Evolutionary conservation across 1,284 basidiomycete genomes (phyloP).

Genomic region (Apiotrichum domesticum): DNA sequence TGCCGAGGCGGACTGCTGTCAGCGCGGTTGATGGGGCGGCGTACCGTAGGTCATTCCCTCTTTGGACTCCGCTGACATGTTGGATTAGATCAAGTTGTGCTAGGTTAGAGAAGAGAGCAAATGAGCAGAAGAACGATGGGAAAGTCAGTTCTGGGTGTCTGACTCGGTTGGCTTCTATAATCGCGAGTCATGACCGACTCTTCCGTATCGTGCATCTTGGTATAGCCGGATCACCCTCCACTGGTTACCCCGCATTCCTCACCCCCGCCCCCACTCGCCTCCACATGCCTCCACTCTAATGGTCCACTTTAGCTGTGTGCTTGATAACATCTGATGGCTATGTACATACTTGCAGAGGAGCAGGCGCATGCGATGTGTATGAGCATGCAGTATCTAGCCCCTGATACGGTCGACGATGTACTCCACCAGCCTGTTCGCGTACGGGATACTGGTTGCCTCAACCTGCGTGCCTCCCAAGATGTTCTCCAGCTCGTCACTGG

Average conservation of each 20-base stretch:
- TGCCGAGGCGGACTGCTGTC: conserved; percentile 32
- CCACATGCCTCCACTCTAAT: neutral
- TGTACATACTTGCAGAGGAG: too few relatives aligned
- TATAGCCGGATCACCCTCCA: neutral
- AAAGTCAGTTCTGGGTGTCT: too few relatives aligned
- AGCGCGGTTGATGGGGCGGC: neutral
- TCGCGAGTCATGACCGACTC: too few relatives aligned
- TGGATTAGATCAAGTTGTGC: too few relatives aligned
- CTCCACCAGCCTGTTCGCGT: conserved; percentile 12
- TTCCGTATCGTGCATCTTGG: neutral
- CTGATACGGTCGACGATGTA: conserved; percentile 14
- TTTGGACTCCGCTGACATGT: too few relatives aligned
- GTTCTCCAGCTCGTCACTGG: neutral
- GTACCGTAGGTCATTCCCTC: conserved; percentile 14
- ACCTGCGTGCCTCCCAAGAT: neutral
- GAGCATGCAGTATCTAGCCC: neutral
- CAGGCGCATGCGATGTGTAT: neutral
- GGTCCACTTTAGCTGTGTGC: too few relatives aligned
- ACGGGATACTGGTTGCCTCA: too few relatives aligned
- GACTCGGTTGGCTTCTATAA: too few relatives aligned
- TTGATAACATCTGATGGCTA: too few relatives aligned
- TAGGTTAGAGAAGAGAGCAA: too few relatives aligned
- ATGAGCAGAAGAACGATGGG: too few relatives aligned
- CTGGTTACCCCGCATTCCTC: too few relatives aligned
- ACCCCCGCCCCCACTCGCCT: neutral